Percentiles rank a stretch among this genome's conserved stretches.
phyloP scores from a whole-genome alignment of 257 asterid species.

The Rauvolfia tetraphylla region DNA sequence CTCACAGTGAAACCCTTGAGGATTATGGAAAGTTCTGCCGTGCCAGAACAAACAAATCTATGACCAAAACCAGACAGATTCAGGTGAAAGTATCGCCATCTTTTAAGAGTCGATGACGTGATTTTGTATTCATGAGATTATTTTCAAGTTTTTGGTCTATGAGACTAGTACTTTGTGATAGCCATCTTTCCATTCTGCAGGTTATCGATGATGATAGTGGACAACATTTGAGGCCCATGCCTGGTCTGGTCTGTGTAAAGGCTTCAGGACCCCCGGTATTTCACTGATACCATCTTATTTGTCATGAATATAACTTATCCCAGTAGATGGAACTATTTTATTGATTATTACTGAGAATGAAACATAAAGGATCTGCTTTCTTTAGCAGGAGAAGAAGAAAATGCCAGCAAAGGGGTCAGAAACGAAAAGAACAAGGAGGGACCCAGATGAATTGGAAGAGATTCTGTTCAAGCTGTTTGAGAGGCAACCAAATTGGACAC shows the following conservation, averaged over 20 bases:
- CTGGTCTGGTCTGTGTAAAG: slow-evolving; percentile 52
- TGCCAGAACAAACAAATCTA: slow-evolving; percentile 68
- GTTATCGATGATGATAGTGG: slow-evolving; percentile 69
- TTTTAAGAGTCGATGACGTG: background rate
- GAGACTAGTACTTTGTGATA: background rate
- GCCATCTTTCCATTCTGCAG: slow-evolving; percentile 26
- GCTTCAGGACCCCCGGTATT: slow-evolving; percentile 43
- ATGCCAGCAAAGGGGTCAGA: slow-evolving; percentile 57
- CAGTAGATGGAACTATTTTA: background rate
- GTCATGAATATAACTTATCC: background rate
- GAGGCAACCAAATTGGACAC: slow-evolving; percentile 85
- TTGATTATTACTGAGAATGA: slow-evolving; percentile 8
- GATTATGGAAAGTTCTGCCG: slow-evolving; percentile 72
- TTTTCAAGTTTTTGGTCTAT: background rate
- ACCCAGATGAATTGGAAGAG: slow-evolving; percentile 85
- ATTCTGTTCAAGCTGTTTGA: slow-evolving; percentile 92
- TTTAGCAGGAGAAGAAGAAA: slow-evolving; percentile 70
- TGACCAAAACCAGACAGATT: slow-evolving; percentile 59
- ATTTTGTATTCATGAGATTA: background rate
- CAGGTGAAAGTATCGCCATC: slow-evolving; percentile 35
- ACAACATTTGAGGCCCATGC: slow-evolving; percentile 78
- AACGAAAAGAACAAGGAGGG: slow-evolving; percentile 74
- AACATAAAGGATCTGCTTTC: background rate
- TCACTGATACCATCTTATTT: slow-evolving; percentile 11
- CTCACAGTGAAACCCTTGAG: slow-evolving; percentile 51